Conservation (phyloP, 768 basidiomycete genomes). For the Amanita polypyramis region DNA sequence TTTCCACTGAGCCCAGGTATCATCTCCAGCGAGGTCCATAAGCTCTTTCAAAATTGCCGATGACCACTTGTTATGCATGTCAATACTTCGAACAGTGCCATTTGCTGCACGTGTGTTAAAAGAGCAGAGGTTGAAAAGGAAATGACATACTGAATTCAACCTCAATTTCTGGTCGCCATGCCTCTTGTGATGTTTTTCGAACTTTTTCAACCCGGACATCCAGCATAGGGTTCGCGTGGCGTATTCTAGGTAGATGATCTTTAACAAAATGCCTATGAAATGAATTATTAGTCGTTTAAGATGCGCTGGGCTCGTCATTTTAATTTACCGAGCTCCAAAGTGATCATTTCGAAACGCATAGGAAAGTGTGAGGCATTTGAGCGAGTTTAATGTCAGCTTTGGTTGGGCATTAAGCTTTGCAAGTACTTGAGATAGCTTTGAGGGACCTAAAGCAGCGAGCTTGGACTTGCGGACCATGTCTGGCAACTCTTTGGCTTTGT, state of each 20-base stretch:
- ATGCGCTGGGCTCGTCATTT: not conserved
- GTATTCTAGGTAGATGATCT: constrained; percentile 70
- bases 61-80: constrained; percentile 62
- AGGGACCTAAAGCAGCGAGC: constrained; percentile 28
- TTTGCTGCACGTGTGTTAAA: constrained; percentile 25
- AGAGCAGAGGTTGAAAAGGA: not conserved
- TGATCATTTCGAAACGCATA: constrained; percentile 58
- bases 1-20: constrained; percentile 49
- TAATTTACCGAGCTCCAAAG: constrained; percentile 55
- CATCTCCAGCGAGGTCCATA: constrained; percentile 56
- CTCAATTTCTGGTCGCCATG: constrained; percentile 50
- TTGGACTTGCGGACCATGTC: constrained; percentile 15
- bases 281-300: not conserved
- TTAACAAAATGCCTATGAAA: constrained; percentile 61
- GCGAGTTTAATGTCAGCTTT: constrained; percentile 33
- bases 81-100: constrained; percentile 35
- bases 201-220: constrained; percentile 48
- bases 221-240: constrained; percentile 61
- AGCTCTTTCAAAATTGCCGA: constrained; percentile 57
- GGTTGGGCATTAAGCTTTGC: constrained; percentile 40
- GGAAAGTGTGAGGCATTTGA: constrained; percentile 45
- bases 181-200: constrained; percentile 40
- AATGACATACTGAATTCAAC: constrained; percentile 49
- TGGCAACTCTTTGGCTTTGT: not conserved
- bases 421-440: constrained; percentile 45